Evolutionary conservation across 805 yeast species (phyloP), one percentile per base, ranked within the genome.

Genomic region (Pichia occidentalis): DNA sequence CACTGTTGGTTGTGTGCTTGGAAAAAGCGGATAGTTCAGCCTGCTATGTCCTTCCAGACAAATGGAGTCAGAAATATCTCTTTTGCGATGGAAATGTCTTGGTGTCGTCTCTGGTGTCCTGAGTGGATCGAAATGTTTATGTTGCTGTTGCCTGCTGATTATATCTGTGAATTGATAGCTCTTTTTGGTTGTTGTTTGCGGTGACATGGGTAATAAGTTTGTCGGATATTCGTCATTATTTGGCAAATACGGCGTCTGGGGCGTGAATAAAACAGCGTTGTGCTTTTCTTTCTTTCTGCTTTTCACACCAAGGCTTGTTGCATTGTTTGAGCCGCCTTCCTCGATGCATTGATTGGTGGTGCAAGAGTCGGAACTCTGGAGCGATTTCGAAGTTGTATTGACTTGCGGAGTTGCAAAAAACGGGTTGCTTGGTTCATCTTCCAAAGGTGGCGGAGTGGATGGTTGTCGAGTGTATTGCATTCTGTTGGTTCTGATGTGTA

Each of bases 1-100:
- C 9, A 57, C 47, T 1, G 60, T 54, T 1, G 62, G 56, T 5
- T 49, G 54, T 2, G 59, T 57, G 9, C 47, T 34, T 10, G 60
- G 61, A 36, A 58, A 58, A 23, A 57, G 13, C 4, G 36, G 17
- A 34, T 31, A 34, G 11, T 28, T 18, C 10, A 39, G 12, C 27
- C 33, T 40, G 5, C 13, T 17, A 19, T 16, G 12, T 8, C 27
- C 43, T 2, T 35, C 35, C 16, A 29, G n/a, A 29, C 20, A 20
- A 7, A 22, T 18, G 5, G 27, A n/a, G 7, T 39, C 46, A 13
- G 12, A 16, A 8, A 21, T 13, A 11, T 40, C 34, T 22, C 23
- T 28, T 14, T 33, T 45, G 18, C 33, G 20, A 11, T 26, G 3
- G 13, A 29, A 12, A 32, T 40, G 35, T 32, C 46, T 27, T 4